Conservation (phyloP, 2,329 filamentous ascomycete genomes). For the Penicillium sp. region DNA sequence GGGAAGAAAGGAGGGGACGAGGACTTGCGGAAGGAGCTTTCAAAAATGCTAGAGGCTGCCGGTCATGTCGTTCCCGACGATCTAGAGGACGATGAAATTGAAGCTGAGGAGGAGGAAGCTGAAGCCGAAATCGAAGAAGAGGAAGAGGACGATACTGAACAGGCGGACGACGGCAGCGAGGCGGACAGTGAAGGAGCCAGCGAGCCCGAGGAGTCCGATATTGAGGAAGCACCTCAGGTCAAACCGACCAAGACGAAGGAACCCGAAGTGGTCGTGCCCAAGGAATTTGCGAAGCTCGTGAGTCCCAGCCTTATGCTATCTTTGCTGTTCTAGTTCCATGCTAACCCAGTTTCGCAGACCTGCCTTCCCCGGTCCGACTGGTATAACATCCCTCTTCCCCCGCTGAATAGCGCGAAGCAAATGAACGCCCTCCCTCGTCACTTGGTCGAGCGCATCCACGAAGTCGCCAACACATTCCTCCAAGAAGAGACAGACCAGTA, state of each 20-base stretch:
- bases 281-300: slow-evolving; percentile 38
- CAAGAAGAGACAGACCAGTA: slow-evolving; percentile 77
- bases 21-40: slow-evolving; percentile 42
- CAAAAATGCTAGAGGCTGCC: slow-evolving; percentile 36
- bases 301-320: slow-evolving; percentile 8
- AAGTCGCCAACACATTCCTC: slow-evolving; percentile 71
- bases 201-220: slow-evolving; percentile 26
- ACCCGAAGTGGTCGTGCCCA: slow-evolving; percentile 29
- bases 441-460: slow-evolving; percentile 56
- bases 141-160: slow-evolving; percentile 31
- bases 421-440: slow-evolving; percentile 49
- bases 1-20: slow-evolving; percentile 30
- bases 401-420: slow-evolving; percentile 50
- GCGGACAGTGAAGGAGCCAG: slow-evolving; percentile 26
- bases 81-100: slow-evolving; percentile 30
- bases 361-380: slow-evolving; percentile 66
- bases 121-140: slow-evolving; percentile 34
- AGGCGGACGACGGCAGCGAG: slow-evolving; percentile 28
- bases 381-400: slow-evolving; percentile 59
- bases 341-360: slow-evolving; percentile 40
- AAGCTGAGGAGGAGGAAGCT: slow-evolving; percentile 24
- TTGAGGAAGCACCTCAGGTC: slow-evolving; percentile 28
- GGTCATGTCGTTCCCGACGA: slow-evolving; percentile 39
- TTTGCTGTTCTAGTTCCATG: slow-evolving; percentile 9
- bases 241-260: slow-evolving; percentile 13